phyloP scores from a whole-genome alignment of 768 basidiomycete species.

The Boletus bicolor region DNA sequence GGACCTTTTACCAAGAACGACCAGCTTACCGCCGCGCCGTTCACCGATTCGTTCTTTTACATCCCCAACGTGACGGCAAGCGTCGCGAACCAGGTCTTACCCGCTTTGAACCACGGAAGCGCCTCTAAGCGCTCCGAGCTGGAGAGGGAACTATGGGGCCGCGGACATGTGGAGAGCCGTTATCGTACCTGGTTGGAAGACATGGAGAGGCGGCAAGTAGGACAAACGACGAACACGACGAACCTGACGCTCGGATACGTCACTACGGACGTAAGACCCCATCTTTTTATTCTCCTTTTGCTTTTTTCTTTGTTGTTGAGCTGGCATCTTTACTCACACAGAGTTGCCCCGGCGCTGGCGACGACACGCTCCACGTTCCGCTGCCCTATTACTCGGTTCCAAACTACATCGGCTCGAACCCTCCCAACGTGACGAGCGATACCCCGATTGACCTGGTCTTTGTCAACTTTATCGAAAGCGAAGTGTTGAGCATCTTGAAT shows the following conservation, averaged over 20 bases:
- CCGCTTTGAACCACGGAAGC: slow-evolving; percentile 46
- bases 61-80: slow-evolving; percentile 51
- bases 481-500: slow-evolving; percentile 57
- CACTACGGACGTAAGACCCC: slow-evolving; percentile 58
- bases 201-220: slow-evolving; percentile 39
- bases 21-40: slow-evolving; percentile 73
- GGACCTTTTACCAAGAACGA: slow-evolving; percentile 81
- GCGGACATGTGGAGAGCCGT: slow-evolving; percentile 48
- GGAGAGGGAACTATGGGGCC: slow-evolving; percentile 31
- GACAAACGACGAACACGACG: slow-evolving; percentile 34
- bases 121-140: slow-evolving; percentile 15
- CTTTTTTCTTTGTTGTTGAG: background rate
- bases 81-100: slow-evolving; percentile 52
- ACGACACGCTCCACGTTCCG: slow-evolving; percentile 65
- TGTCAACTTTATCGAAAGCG: slow-evolving; percentile 59
- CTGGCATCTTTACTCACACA: slow-evolving; percentile 14
- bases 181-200: slow-evolving; percentile 58
- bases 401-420: slow-evolving; percentile 54
- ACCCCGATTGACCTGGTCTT: slow-evolving; percentile 73
- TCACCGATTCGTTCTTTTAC: slow-evolving; percentile 60
- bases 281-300: background rate
- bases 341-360: slow-evolving; percentile 73
- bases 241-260: slow-evolving; percentile 74
- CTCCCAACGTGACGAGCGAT: slow-evolving; percentile 48
- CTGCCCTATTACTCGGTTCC: slow-evolving; percentile 54